These are phyloP conservation scores for Oryza meridionalis DNA, from an alignment of 176 grass and related monocot species.

Conservation along the genomic window DNA sequence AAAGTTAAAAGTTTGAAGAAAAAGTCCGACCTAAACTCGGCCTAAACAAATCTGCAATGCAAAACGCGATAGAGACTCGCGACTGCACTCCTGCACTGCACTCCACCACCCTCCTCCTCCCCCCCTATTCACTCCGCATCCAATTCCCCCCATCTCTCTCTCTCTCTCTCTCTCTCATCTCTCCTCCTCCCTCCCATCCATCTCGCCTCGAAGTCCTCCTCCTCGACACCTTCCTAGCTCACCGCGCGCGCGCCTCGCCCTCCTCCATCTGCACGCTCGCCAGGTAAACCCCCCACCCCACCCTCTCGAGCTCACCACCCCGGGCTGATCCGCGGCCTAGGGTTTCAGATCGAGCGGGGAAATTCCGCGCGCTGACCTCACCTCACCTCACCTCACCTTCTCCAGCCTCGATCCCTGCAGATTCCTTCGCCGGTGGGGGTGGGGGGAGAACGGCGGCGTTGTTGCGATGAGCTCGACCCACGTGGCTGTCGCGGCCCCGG, in stretches of 20 bases:
- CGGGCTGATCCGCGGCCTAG: slow-evolving; percentile 38
- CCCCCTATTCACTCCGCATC: slow-evolving; percentile 11
- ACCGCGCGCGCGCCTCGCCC: not conserved
- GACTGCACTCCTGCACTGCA: not conserved
- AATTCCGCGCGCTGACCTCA: slow-evolving; percentile 9
- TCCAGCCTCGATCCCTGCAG: slow-evolving; percentile 14
- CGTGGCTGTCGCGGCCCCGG: slow-evolving; percentile 43
- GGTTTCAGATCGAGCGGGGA: slow-evolving; percentile 29
- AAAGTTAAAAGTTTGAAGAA: no score
- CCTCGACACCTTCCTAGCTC: not conserved
- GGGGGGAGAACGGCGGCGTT: not conserved
- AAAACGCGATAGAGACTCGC: not conserved
- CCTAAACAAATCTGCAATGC: not conserved
- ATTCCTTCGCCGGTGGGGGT: not conserved
- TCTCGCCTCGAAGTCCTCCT: not conserved
- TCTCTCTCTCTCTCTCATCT: not conserved
- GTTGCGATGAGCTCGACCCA: slow-evolving; percentile 50
- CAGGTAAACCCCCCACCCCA: slow-evolving; percentile 47
- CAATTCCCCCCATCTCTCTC: not conserved
- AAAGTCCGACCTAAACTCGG: no score
- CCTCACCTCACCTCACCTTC: no score
- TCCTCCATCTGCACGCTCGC: not conserved
- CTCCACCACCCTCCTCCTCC: not conserved
- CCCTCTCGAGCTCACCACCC: not conserved
- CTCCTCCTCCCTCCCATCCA: not conserved